phyloP scores from a whole-genome alignment of 305 asterid genomes.

The Fraxinus dipetala region DNA sequence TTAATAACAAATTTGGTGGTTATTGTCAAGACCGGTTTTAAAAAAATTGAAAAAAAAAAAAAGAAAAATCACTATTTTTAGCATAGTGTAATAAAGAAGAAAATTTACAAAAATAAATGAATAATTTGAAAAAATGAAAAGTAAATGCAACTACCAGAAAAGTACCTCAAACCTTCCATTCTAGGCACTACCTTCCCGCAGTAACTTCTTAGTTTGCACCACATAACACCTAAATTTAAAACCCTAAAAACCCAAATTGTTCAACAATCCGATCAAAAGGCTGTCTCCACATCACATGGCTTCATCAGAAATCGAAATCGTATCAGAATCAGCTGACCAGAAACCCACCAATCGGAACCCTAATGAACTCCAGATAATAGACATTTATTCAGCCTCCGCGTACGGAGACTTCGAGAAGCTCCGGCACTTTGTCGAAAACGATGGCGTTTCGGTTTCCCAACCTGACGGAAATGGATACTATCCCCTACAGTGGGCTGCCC shows the following conservation, averaged over 20 bases:
- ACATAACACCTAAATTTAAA: not conserved
- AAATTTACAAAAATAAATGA: no score
- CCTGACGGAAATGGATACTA: conserved; percentile 84
- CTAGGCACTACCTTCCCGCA: not conserved
- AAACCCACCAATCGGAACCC: conserved; percentile 47
- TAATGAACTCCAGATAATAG: conserved; percentile 51
- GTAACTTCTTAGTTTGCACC: not conserved
- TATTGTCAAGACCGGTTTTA: no score
- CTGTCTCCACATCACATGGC: conserved; percentile 40
- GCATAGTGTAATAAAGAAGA: not conserved
- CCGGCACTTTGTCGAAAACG: conserved; percentile 70
- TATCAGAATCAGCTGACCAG: conserved; percentile 57
- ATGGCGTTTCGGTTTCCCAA: conserved; percentile 57
- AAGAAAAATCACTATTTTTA: not conserved
- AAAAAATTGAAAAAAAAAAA: no score
- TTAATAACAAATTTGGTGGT: no score
- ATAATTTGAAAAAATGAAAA: no score
- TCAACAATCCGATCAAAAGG: not conserved
- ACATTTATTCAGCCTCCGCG: conserved; percentile 78
- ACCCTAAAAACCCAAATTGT: not conserved
- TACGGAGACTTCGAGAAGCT: conserved; percentile 77
- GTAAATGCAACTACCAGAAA: not conserved
- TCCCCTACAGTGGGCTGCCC: conserved; percentile 90
- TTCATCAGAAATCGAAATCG: conserved; percentile 84
- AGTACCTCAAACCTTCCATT: not conserved